A percentile compares a stretch with the other conserved stretches of the same genome.
Evolutionary conservation across 148 eudicot species (phyloP).

Genomic region (Cornus suecica): DNA sequence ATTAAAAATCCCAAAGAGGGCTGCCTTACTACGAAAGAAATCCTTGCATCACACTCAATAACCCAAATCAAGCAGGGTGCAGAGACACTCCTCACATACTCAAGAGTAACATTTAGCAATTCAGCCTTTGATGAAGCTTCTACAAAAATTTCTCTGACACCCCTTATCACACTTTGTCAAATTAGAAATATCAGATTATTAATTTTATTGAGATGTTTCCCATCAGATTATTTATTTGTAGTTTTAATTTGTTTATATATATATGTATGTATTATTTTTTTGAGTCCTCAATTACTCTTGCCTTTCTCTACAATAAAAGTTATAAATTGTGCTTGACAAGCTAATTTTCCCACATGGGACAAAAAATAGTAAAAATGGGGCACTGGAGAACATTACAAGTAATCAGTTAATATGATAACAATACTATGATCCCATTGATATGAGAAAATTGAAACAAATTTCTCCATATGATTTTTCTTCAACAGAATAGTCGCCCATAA

Average conservation of each 20-base stretch:
- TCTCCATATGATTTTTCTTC: too few species aligned
- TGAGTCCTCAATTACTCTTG: neutral
- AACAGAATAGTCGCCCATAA: neutral
- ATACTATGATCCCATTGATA: too few species aligned
- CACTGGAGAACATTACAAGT: neutral
- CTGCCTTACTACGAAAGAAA: neutral
- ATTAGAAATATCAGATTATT: too few species aligned
- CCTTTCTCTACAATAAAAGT: constrained; percentile 9
- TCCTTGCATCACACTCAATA: neutral
- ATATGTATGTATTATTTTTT: neutral
- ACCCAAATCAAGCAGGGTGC: neutral
- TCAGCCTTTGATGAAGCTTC: too few species aligned
- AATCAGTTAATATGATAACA: neutral
- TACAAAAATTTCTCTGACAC: too few species aligned
- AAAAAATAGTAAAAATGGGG: neutral
- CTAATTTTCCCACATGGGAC: neutral
- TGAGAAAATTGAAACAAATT: too few species aligned
- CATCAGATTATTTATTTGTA: too few species aligned
- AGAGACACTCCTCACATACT: neutral
- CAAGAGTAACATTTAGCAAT: neutral
- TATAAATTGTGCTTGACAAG: neutral
- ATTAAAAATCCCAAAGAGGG: neutral
- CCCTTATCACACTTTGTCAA: too few species aligned
- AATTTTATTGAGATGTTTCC: too few species aligned
- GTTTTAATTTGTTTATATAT: too few species aligned